A percentile compares a stretch with the other conserved stretches of the same genome.
phyloP scores from a whole-genome alignment of 371 early-diverging fungal species.

The Nematocida sp. region DNA sequence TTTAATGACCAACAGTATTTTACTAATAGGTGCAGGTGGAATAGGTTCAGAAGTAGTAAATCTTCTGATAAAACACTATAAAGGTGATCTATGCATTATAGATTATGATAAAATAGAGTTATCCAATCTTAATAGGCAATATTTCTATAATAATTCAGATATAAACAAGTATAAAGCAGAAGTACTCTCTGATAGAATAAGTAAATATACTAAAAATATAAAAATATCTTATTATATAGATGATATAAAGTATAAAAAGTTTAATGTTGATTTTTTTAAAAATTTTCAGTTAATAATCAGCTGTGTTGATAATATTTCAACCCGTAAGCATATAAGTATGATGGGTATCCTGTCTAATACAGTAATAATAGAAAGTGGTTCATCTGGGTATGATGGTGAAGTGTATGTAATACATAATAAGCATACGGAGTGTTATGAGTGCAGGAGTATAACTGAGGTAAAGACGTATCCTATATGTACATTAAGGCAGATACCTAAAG shows the following conservation, averaged over 20 bases:
- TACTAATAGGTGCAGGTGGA: slow-evolving; percentile 76
- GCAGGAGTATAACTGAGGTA: slow-evolving; percentile 77
- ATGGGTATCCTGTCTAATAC: slow-evolving; percentile 84
- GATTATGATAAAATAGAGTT: slow-evolving; percentile 95
- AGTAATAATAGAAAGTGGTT: slow-evolving; percentile 90
- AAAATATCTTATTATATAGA: neutral
- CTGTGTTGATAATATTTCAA: slow-evolving; percentile 94
- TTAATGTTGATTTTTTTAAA: slow-evolving; percentile 80
- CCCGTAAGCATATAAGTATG: slow-evolving; percentile 84
- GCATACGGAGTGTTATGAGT: slow-evolving; percentile 85
- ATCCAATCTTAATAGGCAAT: slow-evolving; percentile 94
- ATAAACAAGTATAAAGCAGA: slow-evolving; percentile 84
- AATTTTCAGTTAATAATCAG: slow-evolving; percentile 87
- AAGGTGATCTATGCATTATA: slow-evolving; percentile 71
- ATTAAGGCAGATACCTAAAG: slow-evolving; percentile 86
- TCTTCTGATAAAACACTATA: slow-evolving; percentile 44
- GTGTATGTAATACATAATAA: slow-evolving; percentile 77
- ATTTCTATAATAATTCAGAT: slow-evolving; percentile 85
- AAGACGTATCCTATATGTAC: slow-evolving; percentile 81
- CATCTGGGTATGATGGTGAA: slow-evolving; percentile 92
- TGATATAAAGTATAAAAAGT: slow-evolving; percentile 75
- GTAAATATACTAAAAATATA: neutral
- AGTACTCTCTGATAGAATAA: neutral
- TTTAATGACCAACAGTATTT: slow-evolving; percentile 13
- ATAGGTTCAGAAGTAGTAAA: slow-evolving; percentile 97